Evolutionary conservation across 83 land plant species (phyloP), one percentile per base, ranked within the genome.

Genomic region (Diphasiastrum complanatum): DNA sequence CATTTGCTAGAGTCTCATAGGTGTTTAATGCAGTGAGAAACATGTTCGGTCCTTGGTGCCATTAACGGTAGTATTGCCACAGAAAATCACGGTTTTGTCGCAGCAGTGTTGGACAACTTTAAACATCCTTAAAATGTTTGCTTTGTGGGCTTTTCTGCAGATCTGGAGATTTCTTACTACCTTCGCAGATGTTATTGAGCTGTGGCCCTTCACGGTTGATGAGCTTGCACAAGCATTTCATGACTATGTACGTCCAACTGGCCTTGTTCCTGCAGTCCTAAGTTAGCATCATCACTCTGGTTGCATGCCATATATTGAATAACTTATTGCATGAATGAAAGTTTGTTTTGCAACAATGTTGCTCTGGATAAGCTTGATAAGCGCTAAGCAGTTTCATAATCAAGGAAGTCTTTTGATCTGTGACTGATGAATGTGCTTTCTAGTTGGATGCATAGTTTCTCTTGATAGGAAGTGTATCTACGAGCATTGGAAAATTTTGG

Each of bases 131-230:
- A 64, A 24, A 31, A 47, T 19, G 14, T 41, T 5, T 52, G 20
- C 3, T 18, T n/a, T 8, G 16, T 6, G n/a, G 26, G 43, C 53
- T 47, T 63, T 24, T 10, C 18, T 24, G 34, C 81, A 93, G 99
- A 89, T 81, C 34, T 95, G 99, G 99, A 84, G 84, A 60, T 89
- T 95, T 70, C 70, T 91, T 31, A 81, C 82, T 60, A 85, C 86
- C 19, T 95, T 95, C 74, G 85, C 95, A 37, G 99, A 95, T 72
- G 83, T 90, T 48, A 76, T 95, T 52, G 79, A 75, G 36, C 76
- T 95, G 12, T 95, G 97, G 99, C 97, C 97, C 38, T 95, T 95
- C 66, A 95, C 99, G 14, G 72, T 95, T 43, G 99, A 95, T 74
- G 99, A 95, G 69, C 85, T 95, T 72, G 81, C 87, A 33, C 99